Evolutionary conservation across 2,329 filamentous ascomycete genomes (phyloP).

Genomic region (Salinomyces thailandicus): DNA sequence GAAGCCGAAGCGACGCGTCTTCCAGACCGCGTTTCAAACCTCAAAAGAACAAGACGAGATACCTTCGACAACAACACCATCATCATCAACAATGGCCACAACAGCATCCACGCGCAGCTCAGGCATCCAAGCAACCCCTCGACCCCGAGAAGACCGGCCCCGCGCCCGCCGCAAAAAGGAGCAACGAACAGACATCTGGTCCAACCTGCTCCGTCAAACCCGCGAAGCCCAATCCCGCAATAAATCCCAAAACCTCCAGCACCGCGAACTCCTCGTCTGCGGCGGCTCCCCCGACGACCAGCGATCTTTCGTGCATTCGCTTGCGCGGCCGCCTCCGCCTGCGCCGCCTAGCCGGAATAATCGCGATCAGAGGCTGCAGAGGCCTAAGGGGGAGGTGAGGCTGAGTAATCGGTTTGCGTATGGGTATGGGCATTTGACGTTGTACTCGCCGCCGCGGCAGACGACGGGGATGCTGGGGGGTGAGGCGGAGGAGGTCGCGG

Average conservation of each 20-base stretch:
- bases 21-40: no score
- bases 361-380: slow-evolving; percentile 15
- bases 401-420: slow-evolving; percentile 26
- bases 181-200: slow-evolving; percentile 25
- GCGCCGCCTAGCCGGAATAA: slow-evolving; percentile 15
- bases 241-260: slow-evolving; percentile 22
- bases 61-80: no score
- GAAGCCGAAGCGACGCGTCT: no score
- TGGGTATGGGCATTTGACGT: slow-evolving; percentile 25
- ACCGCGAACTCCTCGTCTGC: slow-evolving; percentile 22
- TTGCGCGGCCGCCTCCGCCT: slow-evolving; percentile 21
- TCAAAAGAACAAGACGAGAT: no score
- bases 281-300: slow-evolving; percentile 25
- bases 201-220: slow-evolving; percentile 24
- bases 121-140: no score
- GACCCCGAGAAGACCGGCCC: no score
- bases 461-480: slow-evolving; percentile 18
- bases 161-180: slow-evolving; percentile 17
- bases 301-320: slow-evolving; percentile 16
- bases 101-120: no score
- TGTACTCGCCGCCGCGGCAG: slow-evolving; percentile 22
- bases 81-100: no score
- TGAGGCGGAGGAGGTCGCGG: slow-evolving; percentile 24
- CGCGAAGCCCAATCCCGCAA: slow-evolving; percentile 26
- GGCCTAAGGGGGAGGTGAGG: slow-evolving; percentile 19